phyloP scores from a whole-genome alignment of 306 rosid genomes.

The Malus fusca region DNA sequence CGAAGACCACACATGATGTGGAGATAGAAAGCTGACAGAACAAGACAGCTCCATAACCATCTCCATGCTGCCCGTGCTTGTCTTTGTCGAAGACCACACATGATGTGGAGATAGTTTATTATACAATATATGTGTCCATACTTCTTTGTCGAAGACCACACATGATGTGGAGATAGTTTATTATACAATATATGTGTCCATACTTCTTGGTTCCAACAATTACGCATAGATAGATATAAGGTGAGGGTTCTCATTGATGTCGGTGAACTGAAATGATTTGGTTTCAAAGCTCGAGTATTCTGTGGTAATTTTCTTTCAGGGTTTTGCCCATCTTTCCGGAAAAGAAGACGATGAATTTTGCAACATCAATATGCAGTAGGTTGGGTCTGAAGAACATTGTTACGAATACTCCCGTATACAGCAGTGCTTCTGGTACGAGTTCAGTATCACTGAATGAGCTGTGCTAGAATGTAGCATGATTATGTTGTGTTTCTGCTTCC shows the following conservation, averaged over 20 bases:
- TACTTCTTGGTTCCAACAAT: too few relatives aligned
- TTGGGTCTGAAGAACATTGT: conserved; percentile 57
- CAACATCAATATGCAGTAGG: conserved; percentile 52
- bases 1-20: too few relatives aligned
- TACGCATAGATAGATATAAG: too few relatives aligned
- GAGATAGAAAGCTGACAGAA: too few relatives aligned
- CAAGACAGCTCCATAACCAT: too few relatives aligned
- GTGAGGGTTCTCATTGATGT: not conserved
- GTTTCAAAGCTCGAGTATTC: not conserved
- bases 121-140: too few relatives aligned
- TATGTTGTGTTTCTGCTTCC: conserved; percentile 7
- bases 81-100: too few relatives aligned
- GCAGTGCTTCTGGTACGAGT: conserved; percentile 47
- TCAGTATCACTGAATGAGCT: not conserved
- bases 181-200: too few relatives aligned
- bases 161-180: too few relatives aligned
- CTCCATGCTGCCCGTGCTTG: too few relatives aligned
- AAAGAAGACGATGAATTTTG: conserved; percentile 44
- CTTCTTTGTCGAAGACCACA: too few relatives aligned
- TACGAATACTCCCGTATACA: conserved; percentile 42
- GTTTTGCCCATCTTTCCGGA: not conserved
- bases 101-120: too few relatives aligned
- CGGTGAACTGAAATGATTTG: not conserved
- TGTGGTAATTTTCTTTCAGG: conserved; percentile 9
- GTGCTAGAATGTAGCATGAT: not conserved